Base-by-base conservation (phyloP, 352 stramenopile genomes). In the Phytophthora uliginosa region DNA sequence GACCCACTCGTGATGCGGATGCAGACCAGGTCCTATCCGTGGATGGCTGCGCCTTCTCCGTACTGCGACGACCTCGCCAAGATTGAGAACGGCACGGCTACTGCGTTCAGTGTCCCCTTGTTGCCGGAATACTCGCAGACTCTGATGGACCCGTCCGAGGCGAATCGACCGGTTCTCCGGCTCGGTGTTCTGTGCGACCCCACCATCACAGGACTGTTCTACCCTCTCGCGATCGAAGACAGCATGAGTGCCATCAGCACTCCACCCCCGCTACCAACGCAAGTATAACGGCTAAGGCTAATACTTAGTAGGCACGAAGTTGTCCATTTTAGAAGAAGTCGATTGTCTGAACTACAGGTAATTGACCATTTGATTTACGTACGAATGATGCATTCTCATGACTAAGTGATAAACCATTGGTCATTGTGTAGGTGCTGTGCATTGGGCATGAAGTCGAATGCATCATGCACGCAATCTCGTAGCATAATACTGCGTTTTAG, bases 1-100 rank as follows among this genome's bases (percentile, higher is more conserved):
- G 68, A 79, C n/a, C 55, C 66, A 31, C 64, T 9, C 60, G 45
- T 5, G 72, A 73, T 33, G 71, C 40, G 52, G 0, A 74, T 66
- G 57, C 26, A 71, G 17, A 38, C 15, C 13, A 17, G 22, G 38
- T 56, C 24, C 0, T 5, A 22, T 15, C 24, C 45, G 2, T 50
- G 36, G 63, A 17, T 76, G 34, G 69, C 69, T 33, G 62, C 34
- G 4, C 48, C 9, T 20, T 59, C 63, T 15, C 45, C 42, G 4
- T 76, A 73, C 34, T 76, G 69, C 28, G 50, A 40, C 42, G 59
- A 77, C 2, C 45, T 77, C 10, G 69, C 51, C 1, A 54, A 56
- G 51, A 62, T 76, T 50, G n/a, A 58, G 8, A 71, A 71, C 24
- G 62, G 62, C 2, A 69, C 18, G 31, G 62, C 53, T 4, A 26